Evolutionary conservation across 2,329 filamentous ascomycete species (phyloP), one percentile per base, ranked within the genome.

Genomic region (Penicillium janthinellum): DNA sequence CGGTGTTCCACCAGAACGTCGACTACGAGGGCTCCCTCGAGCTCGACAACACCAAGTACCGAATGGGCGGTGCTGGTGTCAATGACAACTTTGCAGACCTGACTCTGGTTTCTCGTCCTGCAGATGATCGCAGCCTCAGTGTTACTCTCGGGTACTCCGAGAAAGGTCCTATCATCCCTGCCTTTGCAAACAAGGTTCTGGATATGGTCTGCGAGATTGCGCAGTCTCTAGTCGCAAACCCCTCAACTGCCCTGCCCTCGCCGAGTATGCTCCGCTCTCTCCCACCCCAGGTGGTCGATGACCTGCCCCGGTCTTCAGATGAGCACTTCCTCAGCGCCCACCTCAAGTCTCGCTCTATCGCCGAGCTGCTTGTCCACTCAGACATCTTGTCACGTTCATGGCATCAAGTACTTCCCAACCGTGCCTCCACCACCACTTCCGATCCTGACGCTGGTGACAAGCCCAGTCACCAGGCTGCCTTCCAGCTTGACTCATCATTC

Each of bases 11-110:
- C 51, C 75, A 78, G 52, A 76, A 73, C 10, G 69, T 76, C 28
- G 70, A 73, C 31, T 74, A 73, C 31, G 72, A 76, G 25, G 72
- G 69, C 10, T 67, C 73, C 17, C 70, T 79, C 48, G 68, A 74
- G 28, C 69, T 79, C 1, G 77, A 78, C 44, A 73, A 69, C 51
- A 77, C 69, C 48, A 70, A 64, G 17, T 79, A 79, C 64, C 70
- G 66, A 25, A 71, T 79, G 65, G 76, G 76, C 5, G 74, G 74
- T 37, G 72, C 71, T 2, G 77, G 77, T 10, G 72, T 74, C 12
- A 71, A 77, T 12, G 76, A 78, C 55, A 77, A 77, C 54, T 71
- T 79, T 35, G 69, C 75, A 1, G 77, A 79, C 55, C 68, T 79
- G 47, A 75, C 75, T 0, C 65, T 79, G 59, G 69, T 76, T 11